Evolutionary conservation across 2,329 filamentous ascomycete species (phyloP), one percentile per base, ranked within the genome.

Genomic region (Talaromyces verruculosus): DNA sequence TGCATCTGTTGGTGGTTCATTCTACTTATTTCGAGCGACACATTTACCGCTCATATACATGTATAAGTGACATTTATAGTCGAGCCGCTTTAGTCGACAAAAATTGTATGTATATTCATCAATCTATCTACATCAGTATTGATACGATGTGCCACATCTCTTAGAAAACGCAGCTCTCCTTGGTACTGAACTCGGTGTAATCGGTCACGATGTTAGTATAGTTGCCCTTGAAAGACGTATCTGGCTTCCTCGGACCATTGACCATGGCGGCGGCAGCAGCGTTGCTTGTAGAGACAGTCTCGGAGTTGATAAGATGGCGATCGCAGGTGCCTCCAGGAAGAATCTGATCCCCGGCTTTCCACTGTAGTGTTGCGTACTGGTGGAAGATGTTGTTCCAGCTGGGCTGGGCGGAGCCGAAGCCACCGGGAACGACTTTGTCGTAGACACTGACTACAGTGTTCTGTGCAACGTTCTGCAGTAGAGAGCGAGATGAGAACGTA

Each of bases 381-480:
- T 65, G 64, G 47, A 65, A 53, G 58, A 65, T 62, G 25, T 53
- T 28, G 6, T 62, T 53, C 55, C 45, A 65, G 43, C 55, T 57
- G 15, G 64, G 58, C 47, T 65, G 64, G 28, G 25, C 45, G 11
- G 41, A 49, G 11, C 19, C 30, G 25, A 65, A 65, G n/a, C 64
- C 64, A n/a, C 64, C 58, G 5, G 57, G 43, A 25, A 61, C 58
- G 17, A 65, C 64, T 25, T 65, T 65, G 45, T 65, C 64, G 43
- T 65, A 65, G 13, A 65, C 58, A 51, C 64, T 22, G 15, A 65
- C 57, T 15, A 65, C 64, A 43, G 64, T 65, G 35, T 65, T 65
- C 45, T 65, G 64, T 3, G 55, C 64, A n/a, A 65, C 64, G 37
- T 65, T 65, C 64, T 65, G 25, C 17, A n/a, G 8, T 53, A 55